These are phyloP conservation scores for Gardenia jasminoides DNA, from an alignment of 257 asterid genomes.

Conservation along the genomic window DNA sequence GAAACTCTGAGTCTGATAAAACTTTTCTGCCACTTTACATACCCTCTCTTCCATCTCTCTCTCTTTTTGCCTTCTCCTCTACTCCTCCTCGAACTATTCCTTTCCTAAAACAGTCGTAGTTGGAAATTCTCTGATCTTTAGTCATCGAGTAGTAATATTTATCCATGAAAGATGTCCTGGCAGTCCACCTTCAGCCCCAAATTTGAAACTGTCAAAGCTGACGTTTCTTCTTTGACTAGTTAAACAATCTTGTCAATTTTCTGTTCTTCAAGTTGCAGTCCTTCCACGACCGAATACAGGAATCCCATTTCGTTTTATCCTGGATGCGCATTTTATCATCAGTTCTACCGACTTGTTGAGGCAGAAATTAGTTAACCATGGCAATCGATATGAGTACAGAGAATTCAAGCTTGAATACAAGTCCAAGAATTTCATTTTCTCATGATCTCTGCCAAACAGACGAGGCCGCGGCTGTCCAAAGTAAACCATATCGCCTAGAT, in stretches of 20 bases:
- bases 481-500: constrained; percentile 16
- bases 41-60: background rate
- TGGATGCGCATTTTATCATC: background rate
- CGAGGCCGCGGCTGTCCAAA: constrained; percentile 4
- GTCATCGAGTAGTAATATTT: background rate
- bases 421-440: constrained; percentile 51
- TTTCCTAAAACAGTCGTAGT: background rate
- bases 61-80: background rate
- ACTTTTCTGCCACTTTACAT: background rate
- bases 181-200: constrained; percentile 6
- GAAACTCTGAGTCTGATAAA: constrained; percentile 7
- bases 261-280: constrained; percentile 13
- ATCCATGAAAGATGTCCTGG: background rate
- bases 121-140: background rate
- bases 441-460: constrained; percentile 27
- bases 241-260: constrained; percentile 5
- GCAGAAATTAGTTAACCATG: constrained; percentile 14
- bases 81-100: background rate
- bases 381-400: constrained; percentile 41
- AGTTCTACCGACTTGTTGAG: background rate
- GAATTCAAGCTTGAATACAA: constrained; percentile 25
- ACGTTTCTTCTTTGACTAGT: constrained; percentile 24
- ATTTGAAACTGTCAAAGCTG: constrained; percentile 13
- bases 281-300: background rate
- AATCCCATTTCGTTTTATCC: background rate